Conservation (phyloP, 352 stramenopile genomes). For the Elongisporangium undulatum region DNA sequence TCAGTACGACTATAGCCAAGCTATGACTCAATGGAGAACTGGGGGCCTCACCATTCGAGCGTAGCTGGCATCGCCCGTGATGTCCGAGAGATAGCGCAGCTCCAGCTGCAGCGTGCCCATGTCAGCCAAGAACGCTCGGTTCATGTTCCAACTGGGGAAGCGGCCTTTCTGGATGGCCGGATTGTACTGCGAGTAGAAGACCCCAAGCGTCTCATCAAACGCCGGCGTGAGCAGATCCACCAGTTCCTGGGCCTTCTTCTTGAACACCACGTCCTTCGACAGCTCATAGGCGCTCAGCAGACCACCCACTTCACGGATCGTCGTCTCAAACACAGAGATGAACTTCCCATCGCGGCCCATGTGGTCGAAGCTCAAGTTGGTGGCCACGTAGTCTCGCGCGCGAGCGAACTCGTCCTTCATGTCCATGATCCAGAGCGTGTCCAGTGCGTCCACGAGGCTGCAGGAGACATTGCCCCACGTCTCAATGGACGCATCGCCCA, state of each 20-base stretch:
- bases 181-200: background rate
- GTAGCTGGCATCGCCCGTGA: constrained; percentile 51
- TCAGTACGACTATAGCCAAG: too few relatives aligned
- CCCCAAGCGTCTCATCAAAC: background rate
- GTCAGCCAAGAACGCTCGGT: constrained; percentile 51
- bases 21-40: too few relatives aligned
- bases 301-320: background rate
- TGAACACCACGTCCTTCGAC: background rate
- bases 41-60: constrained; percentile 16
- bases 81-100: constrained; percentile 40
- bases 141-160: too few relatives aligned
- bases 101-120: constrained; percentile 68
- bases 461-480: constrained; percentile 77
- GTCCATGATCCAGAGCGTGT: constrained; percentile 93
- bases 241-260: background rate
- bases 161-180: background rate
- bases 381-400: constrained; percentile 14
- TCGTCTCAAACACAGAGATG: background rate
- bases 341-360: background rate
- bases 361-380: background rate
- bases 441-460: constrained; percentile 86
- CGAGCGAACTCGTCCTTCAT: constrained; percentile 75
- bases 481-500: too few relatives aligned
- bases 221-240: background rate
- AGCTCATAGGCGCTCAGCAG: background rate